Evolutionary conservation across 2,329 filamentous ascomycete species (phyloP).

Genomic region (Neurospora sp.): DNA sequence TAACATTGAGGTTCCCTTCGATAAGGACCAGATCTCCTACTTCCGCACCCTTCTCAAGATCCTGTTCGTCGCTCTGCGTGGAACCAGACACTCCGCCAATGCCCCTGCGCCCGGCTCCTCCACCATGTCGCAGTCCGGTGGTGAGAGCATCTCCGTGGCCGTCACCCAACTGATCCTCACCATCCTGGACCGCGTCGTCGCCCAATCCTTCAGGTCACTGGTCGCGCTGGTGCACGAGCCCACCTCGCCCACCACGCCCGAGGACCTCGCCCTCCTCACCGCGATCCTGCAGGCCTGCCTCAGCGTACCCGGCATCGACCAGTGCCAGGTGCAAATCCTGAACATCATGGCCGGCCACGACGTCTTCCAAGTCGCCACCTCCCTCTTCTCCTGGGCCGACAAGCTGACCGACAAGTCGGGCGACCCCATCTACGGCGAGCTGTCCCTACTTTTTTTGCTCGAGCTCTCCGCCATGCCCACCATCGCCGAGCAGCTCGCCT

Average conservation of each 20-base stretch:
- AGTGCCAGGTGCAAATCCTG: slow-evolving; percentile 60
- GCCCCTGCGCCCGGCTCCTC: slow-evolving; percentile 18
- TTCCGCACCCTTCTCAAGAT: slow-evolving; percentile 78
- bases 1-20: slow-evolving; percentile 43
- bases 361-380: slow-evolving; percentile 69
- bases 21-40: slow-evolving; percentile 48
- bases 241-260: slow-evolving; percentile 53
- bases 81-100: slow-evolving; percentile 38
- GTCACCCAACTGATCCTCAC: slow-evolving; percentile 60
- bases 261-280: slow-evolving; percentile 79
- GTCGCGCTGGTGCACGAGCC: slow-evolving; percentile 75
- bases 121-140: not conserved
- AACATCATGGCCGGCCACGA: slow-evolving; percentile 61
- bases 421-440: slow-evolving; percentile 86
- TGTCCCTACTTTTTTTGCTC: slow-evolving; percentile 80
- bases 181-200: slow-evolving; percentile 69
- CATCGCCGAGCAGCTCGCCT: slow-evolving; percentile 82
- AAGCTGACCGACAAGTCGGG: slow-evolving; percentile 57
- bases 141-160: slow-evolving; percentile 26
- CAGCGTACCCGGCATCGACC: slow-evolving; percentile 64
- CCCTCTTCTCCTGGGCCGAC: slow-evolving; percentile 90
- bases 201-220: slow-evolving; percentile 70
- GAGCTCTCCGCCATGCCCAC: slow-evolving; percentile 73
- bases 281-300: slow-evolving; percentile 80
- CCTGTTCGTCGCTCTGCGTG: slow-evolving; percentile 71